Base-by-base conservation (phyloP, 1,139 yeast genomes). In the Suhomyces panamericanus region DNA sequence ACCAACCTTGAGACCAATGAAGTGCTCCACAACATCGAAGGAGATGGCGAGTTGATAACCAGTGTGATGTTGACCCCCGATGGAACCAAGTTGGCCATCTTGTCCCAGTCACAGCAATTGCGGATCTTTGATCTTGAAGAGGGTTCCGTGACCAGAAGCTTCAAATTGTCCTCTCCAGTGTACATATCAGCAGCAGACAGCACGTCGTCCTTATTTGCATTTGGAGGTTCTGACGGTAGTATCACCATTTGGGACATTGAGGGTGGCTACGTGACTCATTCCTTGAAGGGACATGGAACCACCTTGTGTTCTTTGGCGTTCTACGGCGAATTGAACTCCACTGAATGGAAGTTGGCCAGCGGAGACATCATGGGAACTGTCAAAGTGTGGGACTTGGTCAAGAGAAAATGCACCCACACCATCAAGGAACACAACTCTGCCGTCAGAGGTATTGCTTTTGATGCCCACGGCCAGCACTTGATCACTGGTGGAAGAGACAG, bases 141-240 rank as follows among this genome's bases (percentile, higher is more conserved):
- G 38, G 79, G 71, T 49, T 68, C 65, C 60, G 75, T 73, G 63
- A 70, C 69, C 63, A 87, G 75, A 62, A 68, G 72, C 16, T 74
- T 76, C 66, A 84, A 80, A 60, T 60, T 85, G 44, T 70, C 87
- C 3, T 82, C 96, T 0, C 96, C 98, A 0, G 87, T 88, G 1
- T 87, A 87, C 62, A 85, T 89, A 15, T 78, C 90, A 46, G 75
- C 85, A 12, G 80, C 80, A 28, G 99, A 93, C 63, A 64, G 80
- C 6, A 89, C 97, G 0, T 86, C 96, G 13, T 81, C 96, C 4
- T 72, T 93, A 41, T 81, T 91, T 59, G 96, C 96, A 31, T 84
- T 95, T 58, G 99, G 99, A 40, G 93, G 96, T 39, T 87, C 97
- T 0, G 99, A 95, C 62, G 98, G 99, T 41, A 80, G 83, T 33